Evolutionary conservation across 73 alveolate species (phyloP), one percentile per base, ranked within the genome.

Genomic region (Paramecium pentaurelia): DNA sequence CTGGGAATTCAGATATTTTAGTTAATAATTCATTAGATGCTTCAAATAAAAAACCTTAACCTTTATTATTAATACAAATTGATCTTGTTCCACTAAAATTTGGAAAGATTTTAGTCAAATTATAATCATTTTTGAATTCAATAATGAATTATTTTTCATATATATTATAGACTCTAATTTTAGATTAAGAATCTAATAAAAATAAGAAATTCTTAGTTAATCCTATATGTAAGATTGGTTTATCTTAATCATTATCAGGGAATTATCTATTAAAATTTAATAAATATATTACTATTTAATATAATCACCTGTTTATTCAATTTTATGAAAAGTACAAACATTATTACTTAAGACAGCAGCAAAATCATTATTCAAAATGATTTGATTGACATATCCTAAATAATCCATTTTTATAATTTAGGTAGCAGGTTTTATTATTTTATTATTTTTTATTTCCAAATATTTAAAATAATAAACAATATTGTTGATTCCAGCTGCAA

Each of bases 41-140:
- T 88, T 98, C 97, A 97, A 95, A 99, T 59, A 98, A 94, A 87
- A 93, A 98, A 22, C 98, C 99, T 27, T 94, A 93, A 51, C 99
- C 99, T 51, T 98, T 94, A 88, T 95, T 95, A 86, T 98, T 99
- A 22, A 96, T 94, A 85, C 99, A 97, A 64, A 98, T 94, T 28
- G 97, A 94, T 92, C 98, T 97, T 14, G 99, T 97, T 25, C 99
- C 99, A 32, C 86, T 75, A 22, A 54, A 20, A 44, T 91, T 93
- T 8, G 95, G 95, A 30, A 58, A 93, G 25, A 93, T 92, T 40
- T 80, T 85, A 27, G 90, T 85, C 1, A 93, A 18, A 80, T 95
- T 93, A 88, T 96, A 89, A 12, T 98, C 99, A 60, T 96, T 93
- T 71, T 96, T 94, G 91, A 88, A 95, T 92, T 98, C 99, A 44